These are phyloP conservation scores for Colletotrichum salicis DNA, from an alignment of 2,329 filamentous ascomycete species.

Conservation along the genomic window DNA sequence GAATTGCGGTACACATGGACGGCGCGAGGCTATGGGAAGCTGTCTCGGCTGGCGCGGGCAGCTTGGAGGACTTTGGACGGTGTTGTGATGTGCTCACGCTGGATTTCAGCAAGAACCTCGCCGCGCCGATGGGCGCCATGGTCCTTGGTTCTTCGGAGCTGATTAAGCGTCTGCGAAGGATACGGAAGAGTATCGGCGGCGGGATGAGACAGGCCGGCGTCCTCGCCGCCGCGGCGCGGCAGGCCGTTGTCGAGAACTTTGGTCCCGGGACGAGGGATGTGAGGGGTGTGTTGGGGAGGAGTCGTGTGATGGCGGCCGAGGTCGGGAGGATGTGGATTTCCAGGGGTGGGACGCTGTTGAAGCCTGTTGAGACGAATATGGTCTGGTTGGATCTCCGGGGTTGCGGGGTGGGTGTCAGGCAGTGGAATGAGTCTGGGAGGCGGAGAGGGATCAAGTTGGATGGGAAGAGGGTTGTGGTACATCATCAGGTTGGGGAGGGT, in stretches of 20 bases:
- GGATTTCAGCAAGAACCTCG: conserved; percentile 65
- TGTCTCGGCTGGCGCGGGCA: conserved; percentile 54
- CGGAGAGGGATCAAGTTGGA: conserved; percentile 16
- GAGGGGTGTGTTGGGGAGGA: conserved; percentile 56
- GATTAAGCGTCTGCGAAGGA: conserved; percentile 76
- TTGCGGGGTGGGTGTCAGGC: background rate
- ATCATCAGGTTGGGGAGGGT: conserved; percentile 25
- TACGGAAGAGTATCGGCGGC: conserved; percentile 84
- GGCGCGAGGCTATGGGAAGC: conserved; percentile 64
- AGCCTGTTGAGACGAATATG: conserved; percentile 81
- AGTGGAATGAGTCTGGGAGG: conserved; percentile 22
- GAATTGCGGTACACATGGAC: conserved; percentile 60
- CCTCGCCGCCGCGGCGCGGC: conserved; percentile 77
- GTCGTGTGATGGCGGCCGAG: conserved; percentile 65
- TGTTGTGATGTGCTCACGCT: conserved; percentile 69
- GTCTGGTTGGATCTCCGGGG: conserved; percentile 66
- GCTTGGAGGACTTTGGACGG: conserved; percentile 52
- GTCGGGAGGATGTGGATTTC: conserved; percentile 72
- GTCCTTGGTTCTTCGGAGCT: conserved; percentile 59
- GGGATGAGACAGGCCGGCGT: conserved; percentile 82
- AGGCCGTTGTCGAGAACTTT: conserved; percentile 85
- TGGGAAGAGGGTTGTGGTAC: conserved; percentile 26
- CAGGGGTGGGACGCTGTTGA: conserved; percentile 71
- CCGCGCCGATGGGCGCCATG: conserved; percentile 62
- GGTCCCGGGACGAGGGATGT: conserved; percentile 52